A percentile compares a stretch with the other conserved stretches of the same genome.
These are phyloP conservation scores for Penicillium egyptiacum DNA, from an alignment of 495 filamentous ascomycete species.

Conservation along the genomic window DNA sequence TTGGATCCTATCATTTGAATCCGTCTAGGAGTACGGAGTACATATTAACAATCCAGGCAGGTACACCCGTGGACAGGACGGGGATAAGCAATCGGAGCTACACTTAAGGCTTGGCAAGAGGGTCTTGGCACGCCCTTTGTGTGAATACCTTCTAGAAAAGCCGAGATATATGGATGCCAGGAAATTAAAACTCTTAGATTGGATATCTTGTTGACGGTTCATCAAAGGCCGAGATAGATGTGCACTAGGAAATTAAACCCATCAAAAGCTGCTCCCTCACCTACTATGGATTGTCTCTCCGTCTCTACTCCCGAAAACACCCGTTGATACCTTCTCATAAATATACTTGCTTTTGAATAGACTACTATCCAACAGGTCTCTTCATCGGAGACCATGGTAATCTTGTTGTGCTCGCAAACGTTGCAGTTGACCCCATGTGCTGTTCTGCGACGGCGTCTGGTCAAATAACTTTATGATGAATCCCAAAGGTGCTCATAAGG, in stretches of 20 bases:
- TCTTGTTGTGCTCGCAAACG: not conserved
- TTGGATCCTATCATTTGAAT: not conserved
- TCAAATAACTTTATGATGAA: not conserved
- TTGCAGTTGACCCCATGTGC: not conserved
- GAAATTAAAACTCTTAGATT: no score
- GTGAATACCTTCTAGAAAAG: not conserved
- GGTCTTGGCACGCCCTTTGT: not conserved
- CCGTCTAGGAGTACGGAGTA: no score
- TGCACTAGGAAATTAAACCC: no score
- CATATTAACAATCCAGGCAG: not conserved
- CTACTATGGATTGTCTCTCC: not conserved
- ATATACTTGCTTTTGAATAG: no score
- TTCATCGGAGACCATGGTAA: not conserved
- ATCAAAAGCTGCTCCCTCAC: not conserved
- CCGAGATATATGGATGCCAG: not conserved
- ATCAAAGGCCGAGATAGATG: no score
- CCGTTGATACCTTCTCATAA: no score
- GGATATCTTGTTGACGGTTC: no score
- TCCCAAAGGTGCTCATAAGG: no score
- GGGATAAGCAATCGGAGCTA: no score
- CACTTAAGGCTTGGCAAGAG: not conserved
- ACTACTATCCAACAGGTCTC: not conserved
- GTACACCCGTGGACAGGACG: not conserved
- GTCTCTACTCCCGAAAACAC: no score
- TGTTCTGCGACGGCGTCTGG: not conserved